Base-by-base conservation (phyloP, 164 flowering plant genomes). In the Stephania japonica region DNA sequence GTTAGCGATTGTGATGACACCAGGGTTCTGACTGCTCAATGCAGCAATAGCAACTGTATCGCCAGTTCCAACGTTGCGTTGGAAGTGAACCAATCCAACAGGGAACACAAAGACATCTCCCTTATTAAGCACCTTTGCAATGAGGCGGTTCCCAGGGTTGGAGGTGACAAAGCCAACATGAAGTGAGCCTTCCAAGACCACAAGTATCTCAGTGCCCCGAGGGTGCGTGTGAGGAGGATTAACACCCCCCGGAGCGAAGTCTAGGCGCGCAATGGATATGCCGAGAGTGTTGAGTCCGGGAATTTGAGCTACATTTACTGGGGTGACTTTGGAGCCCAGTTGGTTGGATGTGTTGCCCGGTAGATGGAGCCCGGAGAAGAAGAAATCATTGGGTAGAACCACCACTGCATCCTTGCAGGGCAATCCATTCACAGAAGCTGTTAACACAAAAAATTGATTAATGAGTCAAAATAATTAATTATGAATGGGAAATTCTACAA, bases 21-120 rank as follows among this genome's bases (percentile, higher is more conserved):
- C 62, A 16, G 62, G 62, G 62, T 56, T 56, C n/a, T 56, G 62
- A 21, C 62, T 56, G 62, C 62, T 56, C 62, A 56, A 13, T 56
- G 16, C 62, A 56, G 62, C 62, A 16, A 56, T 16, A 21, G 62
- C 62, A 9, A 56, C 62, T 56, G 62, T 21, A 56, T 56, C 18
- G 62, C 16, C 18, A 6, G 4, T 1, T 56, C 62, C 62, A 9
- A 56, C 62, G 18, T 56, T 56, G 62, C 18, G n/a, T 21, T 56
- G 62, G 23, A 56, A 56, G 23, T 56, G 62, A 56, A 56, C n/a
- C 21, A 56, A 21, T 6, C 62, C 62, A 56, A 56, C 6, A 21
- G 62, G 62, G 18, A 56, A 56, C 21, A 56, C 62, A 56, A 56
- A 56, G 21, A 56, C 62, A 19, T 56, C 62, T 18, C 62, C 62